Base-by-base conservation (phyloP, 192 early-diverging fungal species). In the Umbelopsis sp. region DNA sequence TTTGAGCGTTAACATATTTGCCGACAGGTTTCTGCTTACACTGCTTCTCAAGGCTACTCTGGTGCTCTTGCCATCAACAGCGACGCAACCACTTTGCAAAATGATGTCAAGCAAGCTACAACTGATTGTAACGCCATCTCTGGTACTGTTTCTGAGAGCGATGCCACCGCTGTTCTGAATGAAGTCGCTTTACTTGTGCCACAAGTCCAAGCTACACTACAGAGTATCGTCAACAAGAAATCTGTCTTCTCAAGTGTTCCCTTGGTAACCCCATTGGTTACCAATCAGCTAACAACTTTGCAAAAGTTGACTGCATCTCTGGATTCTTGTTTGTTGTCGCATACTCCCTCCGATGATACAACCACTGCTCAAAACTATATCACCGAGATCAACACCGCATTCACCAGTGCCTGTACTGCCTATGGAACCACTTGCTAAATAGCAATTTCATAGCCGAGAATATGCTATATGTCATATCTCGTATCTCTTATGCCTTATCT, bases 151-250 rank as follows among this genome's bases (percentile, higher is more conserved):
- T 44, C 61, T 65, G 46, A 37, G 10, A 46, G 30, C 11, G 70
- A 71, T 33, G 70, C 70, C 25, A 30, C 46, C 37, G 61, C 47
- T 46, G 48, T 71, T 11, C 30, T 71, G 30, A 11, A 27, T 5
- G 58, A 49, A 33, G 61, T 71, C n/a, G 35, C 21, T 0, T 8
- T 22, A 27, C 37, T 71, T 3, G 49, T 48, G 35, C 49, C 71
- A 2, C 13, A 45, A 20, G 49, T 71, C 22, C 33, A 33, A 4
- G 58, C 27, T 1, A 37, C 70, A 10, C 49, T 71, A 18, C 6
- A 2, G 11, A 30, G 61, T 10, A 66, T 71, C 9, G 21, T 45
- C 0, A 27, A 48, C 58, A 48, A 71, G 70, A 71, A 71, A 30
- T 33, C 69, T 27, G 35, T 49, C 20, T 67, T 67, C 30, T 69